Conservation (phyloP, 768 basidiomycete genomes). For the Tylopilus felleus region DNA sequence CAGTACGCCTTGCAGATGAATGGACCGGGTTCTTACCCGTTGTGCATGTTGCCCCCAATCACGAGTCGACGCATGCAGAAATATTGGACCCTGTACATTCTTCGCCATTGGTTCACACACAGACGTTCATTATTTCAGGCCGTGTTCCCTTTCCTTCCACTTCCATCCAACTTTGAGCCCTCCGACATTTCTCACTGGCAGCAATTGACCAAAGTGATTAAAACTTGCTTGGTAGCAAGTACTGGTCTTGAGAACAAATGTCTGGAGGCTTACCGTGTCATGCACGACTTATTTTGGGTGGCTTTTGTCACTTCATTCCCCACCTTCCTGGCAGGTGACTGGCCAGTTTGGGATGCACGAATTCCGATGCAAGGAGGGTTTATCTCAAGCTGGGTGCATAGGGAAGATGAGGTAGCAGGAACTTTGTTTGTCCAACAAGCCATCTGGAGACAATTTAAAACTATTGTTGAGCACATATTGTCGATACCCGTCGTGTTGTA, state of each 20-base stretch:
- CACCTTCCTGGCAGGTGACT: not conserved
- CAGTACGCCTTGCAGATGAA: not conserved
- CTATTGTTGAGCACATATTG: not conserved
- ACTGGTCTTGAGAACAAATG: not conserved
- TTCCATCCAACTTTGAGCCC: not conserved
- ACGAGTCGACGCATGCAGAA: not conserved
- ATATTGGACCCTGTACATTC: not conserved
- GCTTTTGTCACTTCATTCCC: not conserved
- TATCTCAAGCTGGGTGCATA: not conserved
- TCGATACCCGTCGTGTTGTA: not conserved
- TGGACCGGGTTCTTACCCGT: not conserved
- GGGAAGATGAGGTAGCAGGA: not conserved
- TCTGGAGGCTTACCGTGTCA: not conserved
- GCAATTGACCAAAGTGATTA: not conserved
- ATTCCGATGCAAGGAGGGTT: not conserved
- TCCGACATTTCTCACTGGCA: not conserved
- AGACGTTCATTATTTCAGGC: not conserved
- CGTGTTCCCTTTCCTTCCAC: not conserved
- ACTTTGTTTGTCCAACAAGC: not conserved
- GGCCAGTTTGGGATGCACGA: not conserved
- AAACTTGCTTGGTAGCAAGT: not conserved
- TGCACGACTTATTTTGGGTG: conserved; percentile 1
- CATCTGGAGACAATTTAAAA: not conserved
- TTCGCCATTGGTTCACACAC: not conserved
- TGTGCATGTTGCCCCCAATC: not conserved